Conservation (phyloP, 495 filamentous ascomycete species). For the Trichoderma gamsii region DNA sequence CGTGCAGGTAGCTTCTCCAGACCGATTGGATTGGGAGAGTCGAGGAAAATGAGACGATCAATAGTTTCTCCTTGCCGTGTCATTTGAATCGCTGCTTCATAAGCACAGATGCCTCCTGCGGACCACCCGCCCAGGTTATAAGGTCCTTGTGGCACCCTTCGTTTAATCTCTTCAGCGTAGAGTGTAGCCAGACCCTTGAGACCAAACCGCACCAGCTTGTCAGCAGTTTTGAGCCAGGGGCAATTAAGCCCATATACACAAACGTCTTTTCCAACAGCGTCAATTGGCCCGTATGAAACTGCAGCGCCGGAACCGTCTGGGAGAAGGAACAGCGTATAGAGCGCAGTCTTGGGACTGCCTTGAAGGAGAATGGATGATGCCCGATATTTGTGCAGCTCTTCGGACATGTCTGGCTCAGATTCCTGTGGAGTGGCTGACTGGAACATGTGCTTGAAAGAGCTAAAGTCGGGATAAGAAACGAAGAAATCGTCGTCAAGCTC, state of each 20-base stretch:
- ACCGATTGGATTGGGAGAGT: slow-evolving; percentile 71
- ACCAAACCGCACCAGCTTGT: slow-evolving; percentile 47
- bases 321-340: slow-evolving; percentile 62
- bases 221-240: slow-evolving; percentile 54
- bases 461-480: slow-evolving; percentile 31
- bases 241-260: slow-evolving; percentile 61
- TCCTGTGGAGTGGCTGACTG: slow-evolving; percentile 33
- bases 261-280: slow-evolving; percentile 42
- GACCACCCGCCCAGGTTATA: slow-evolving; percentile 75
- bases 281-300: slow-evolving; percentile 54
- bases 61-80: slow-evolving; percentile 62
- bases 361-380: slow-evolving; percentile 53
- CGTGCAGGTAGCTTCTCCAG: slow-evolving; percentile 71
- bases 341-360: slow-evolving; percentile 55
- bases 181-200: slow-evolving; percentile 49
- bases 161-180: slow-evolving; percentile 54
- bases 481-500: slow-evolving; percentile 44
- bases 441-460: not conserved
- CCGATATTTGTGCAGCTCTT: slow-evolving; percentile 47
- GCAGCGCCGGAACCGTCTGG: slow-evolving; percentile 73
- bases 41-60: slow-evolving; percentile 71
- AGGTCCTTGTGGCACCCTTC: slow-evolving; percentile 57
- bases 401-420: slow-evolving; percentile 38
- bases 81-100: slow-evolving; percentile 70
- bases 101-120: slow-evolving; percentile 83